Evolutionary conservation across 2,329 filamentous ascomycete species (phyloP).

Genomic region (Aureobasidium musti): DNA sequence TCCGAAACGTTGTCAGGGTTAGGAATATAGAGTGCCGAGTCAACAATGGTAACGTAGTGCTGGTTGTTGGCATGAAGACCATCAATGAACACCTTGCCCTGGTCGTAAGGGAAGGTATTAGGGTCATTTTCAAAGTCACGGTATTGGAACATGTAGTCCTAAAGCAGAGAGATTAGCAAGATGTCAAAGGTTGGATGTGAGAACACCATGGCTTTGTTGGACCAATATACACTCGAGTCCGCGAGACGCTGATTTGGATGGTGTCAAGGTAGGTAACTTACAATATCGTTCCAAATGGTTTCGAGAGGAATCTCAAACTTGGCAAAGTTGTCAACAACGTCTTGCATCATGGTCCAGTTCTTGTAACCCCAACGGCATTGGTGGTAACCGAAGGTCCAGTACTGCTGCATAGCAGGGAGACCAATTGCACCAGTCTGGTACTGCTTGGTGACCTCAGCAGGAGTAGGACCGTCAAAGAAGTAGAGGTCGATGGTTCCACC

Average conservation of each 20-base stretch:
- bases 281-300: conserved; percentile 46
- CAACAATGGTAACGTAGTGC: conserved; percentile 63
- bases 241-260: too few relatives aligned
- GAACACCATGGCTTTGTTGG: conserved; percentile 28
- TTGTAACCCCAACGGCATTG: conserved; percentile 75
- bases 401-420: conserved; percentile 75
- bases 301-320: conserved; percentile 60
- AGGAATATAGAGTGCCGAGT: conserved; percentile 68
- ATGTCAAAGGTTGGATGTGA: too few relatives aligned
- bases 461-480: conserved; percentile 73
- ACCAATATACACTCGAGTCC: too few relatives aligned
- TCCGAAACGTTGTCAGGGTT: conserved; percentile 69
- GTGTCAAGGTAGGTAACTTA: background rate
- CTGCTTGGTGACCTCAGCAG: conserved; percentile 66
- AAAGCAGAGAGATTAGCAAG: background rate
- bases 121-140: conserved; percentile 61
- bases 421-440: conserved; percentile 69
- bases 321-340: conserved; percentile 57
- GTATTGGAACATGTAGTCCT: conserved; percentile 59
- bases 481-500: conserved; percentile 79
- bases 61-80: conserved; percentile 57
- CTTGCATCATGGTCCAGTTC: conserved; percentile 68
- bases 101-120: conserved; percentile 53
- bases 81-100: conserved; percentile 55
- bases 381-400: conserved; percentile 79